These are phyloP conservation scores for Mesembryanthemum crystallinum DNA, from an alignment of 148 eudicot species.

Conservation along the genomic window DNA sequence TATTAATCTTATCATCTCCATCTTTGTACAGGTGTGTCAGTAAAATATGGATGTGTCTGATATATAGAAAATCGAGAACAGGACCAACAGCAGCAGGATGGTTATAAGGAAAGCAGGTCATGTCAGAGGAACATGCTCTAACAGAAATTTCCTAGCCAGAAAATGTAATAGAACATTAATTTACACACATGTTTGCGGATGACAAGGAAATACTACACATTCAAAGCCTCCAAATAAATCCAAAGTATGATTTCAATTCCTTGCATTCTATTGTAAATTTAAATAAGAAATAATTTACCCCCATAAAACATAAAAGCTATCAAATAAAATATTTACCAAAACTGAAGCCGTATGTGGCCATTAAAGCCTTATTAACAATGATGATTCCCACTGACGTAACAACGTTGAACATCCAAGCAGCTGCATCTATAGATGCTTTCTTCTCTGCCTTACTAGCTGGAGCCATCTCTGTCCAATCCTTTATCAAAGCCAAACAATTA, in stretches of 20 bases:
- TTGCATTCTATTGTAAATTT: neutral
- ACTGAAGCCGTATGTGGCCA: slow-evolving; percentile 77
- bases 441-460: slow-evolving; percentile 69
- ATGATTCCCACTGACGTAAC: slow-evolving; percentile 86
- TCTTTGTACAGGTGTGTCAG: neutral
- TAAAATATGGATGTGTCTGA: neutral
- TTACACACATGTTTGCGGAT: neutral
- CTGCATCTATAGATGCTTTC: slow-evolving; percentile 73
- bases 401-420: slow-evolving; percentile 86
- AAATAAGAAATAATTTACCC: too few relatives aligned
- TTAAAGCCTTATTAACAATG: slow-evolving; percentile 76
- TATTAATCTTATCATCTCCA: neutral
- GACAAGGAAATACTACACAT: too few relatives aligned
- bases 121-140: neutral
- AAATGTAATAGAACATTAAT: neutral
- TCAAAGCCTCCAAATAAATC: neutral
- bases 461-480: slow-evolving; percentile 44
- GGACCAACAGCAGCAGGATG: neutral
- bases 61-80: neutral
- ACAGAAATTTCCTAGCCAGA: neutral
- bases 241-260: neutral
- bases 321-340: slow-evolving; percentile 49
- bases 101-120: neutral
- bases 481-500: slow-evolving; percentile 14
- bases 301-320: too few relatives aligned